Conservation (phyloP, 305 asterid species). For the Plantago coronopus region DNA sequence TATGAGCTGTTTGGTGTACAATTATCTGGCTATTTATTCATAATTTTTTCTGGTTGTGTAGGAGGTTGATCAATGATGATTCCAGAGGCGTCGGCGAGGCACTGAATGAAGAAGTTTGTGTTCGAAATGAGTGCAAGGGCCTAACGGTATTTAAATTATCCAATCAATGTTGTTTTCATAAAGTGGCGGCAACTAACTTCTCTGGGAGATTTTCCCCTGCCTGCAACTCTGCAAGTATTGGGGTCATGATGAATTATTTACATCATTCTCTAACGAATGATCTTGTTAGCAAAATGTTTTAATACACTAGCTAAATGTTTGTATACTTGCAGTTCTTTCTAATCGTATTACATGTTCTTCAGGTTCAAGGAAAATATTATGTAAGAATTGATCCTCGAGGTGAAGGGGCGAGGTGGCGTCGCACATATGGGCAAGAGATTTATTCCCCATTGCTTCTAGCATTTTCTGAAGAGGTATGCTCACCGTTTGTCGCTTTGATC, state of each 20-base stretch:
- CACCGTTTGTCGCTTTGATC: constrained; percentile 5
- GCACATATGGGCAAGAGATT: constrained; percentile 83
- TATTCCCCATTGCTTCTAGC: constrained; percentile 94
- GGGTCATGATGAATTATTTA: constrained; percentile 13
- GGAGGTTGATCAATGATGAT: constrained; percentile 87
- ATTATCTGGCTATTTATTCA: constrained; percentile 12
- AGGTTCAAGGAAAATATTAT: constrained; percentile 85
- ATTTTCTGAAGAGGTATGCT: constrained; percentile 71
- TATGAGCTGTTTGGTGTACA: constrained; percentile 11
- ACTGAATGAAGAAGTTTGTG: constrained; percentile 81
- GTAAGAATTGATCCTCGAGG: constrained; percentile 68
- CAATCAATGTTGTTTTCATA: constrained; percentile 5
- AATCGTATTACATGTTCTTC: constrained; percentile 8
- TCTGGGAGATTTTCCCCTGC: constrained; percentile 7
- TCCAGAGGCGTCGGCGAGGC: constrained; percentile 92
- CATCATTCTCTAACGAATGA: constrained; percentile 12
- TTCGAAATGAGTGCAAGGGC: constrained; percentile 56
- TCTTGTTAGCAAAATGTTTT: constrained; percentile 16
- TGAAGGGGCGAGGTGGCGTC: constrained; percentile 97
- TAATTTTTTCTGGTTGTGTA: constrained; percentile 25
- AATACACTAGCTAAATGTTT: constrained; percentile 2
- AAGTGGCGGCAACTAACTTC: constrained; percentile 14
- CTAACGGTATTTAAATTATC: constrained; percentile 40
- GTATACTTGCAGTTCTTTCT: constrained; percentile 12
- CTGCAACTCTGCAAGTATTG: constrained; percentile 21